Evolutionary conservation across 2,329 filamentous ascomycete species (phyloP).

Genomic region (Nemania sp.): DNA sequence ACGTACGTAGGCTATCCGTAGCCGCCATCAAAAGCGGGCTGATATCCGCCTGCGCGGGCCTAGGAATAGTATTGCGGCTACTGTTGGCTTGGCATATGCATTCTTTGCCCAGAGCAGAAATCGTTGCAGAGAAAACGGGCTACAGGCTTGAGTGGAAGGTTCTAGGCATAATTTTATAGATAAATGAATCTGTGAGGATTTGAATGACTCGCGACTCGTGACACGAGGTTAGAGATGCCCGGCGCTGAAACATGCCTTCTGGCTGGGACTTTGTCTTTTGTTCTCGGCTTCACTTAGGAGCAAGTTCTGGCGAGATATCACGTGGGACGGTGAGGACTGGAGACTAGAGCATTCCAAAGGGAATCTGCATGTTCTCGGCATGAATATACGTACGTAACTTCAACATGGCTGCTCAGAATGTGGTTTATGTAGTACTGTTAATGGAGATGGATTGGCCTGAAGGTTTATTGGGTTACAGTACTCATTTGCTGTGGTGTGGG

Average conservation of each 20-base stretch:
- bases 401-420: neutral
- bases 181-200: neutral
- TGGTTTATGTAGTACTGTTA: neutral
- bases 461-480: neutral
- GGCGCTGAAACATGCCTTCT: neutral
- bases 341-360: neutral
- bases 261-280: neutral
- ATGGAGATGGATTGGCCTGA: neutral
- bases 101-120: neutral
- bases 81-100: slow-evolving; percentile 12
- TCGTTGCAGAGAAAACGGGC: slow-evolving; percentile 3
- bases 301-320: no score
- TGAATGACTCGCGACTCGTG: neutral
- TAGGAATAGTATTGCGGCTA: slow-evolving; percentile 5
- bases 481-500: neutral
- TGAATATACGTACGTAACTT: neutral
- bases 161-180: neutral
- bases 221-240: neutral
- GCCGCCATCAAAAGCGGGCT: slow-evolving; percentile 20
- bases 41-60: neutral
- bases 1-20: no score
- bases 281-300: neutral
- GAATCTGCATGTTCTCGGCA: no score
- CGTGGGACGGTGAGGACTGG: neutral
- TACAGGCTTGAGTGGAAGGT: neutral